phyloP scores from a whole-genome alignment of 108 stramenopile genomes.

The Nannochloropsis salina region DNA sequence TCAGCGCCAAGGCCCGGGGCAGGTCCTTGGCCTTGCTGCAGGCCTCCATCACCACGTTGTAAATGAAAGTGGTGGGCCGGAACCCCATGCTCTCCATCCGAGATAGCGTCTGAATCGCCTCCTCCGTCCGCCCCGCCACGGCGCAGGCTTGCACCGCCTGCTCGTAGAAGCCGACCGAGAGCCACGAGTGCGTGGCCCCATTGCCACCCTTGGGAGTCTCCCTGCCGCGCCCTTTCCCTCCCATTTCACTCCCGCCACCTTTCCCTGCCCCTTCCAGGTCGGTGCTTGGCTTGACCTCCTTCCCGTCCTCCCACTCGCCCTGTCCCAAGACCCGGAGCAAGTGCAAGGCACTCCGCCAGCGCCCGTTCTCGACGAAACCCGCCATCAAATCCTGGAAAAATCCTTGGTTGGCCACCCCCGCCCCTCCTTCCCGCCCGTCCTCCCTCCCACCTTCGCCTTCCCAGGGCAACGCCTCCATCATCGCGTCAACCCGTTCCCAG shows the following conservation, averaged over 20 bases:
- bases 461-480: not conserved
- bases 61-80: not conserved
- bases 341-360: not conserved
- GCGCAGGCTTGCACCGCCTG: slow-evolving; percentile 6
- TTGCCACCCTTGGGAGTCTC: no score
- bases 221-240: no score
- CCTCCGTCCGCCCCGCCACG: not conserved
- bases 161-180: not conserved
- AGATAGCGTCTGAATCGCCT: not conserved
- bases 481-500: not conserved
- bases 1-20: not conserved
- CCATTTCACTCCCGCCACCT: not conserved
- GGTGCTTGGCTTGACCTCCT: not conserved
- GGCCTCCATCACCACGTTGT: not conserved
- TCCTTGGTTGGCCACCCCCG: not conserved
- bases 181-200: no score
- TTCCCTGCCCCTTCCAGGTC: not conserved
- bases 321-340: not conserved
- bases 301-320: not conserved
- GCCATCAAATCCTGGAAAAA: slow-evolving; percentile 11
- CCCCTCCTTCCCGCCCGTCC: not conserved
- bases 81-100: not conserved
- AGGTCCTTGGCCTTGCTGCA: not conserved
- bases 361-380: not conserved
- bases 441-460: not conserved